These are phyloP conservation scores for Sporisorium iseilematis-ciliati DNA, from an alignment of 1,284 basidiomycete genomes.

Conservation along the genomic window DNA sequence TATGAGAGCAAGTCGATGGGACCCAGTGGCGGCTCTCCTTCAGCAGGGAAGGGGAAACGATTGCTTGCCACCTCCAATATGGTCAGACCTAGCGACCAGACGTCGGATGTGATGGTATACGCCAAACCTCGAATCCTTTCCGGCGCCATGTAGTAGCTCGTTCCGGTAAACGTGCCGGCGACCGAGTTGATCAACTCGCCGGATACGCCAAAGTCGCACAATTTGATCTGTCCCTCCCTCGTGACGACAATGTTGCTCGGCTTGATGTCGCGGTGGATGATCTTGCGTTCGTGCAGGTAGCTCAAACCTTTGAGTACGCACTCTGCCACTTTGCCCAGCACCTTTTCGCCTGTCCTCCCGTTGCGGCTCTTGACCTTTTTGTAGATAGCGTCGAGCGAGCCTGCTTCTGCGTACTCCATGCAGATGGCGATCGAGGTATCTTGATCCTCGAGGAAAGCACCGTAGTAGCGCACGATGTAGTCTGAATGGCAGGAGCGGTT, in stretches of 20 bases:
- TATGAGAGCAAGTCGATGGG: slow-evolving; percentile 94
- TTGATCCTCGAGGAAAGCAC: slow-evolving; percentile 92
- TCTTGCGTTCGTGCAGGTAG: slow-evolving; percentile 89
- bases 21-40: slow-evolving; percentile 76
- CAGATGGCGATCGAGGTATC: slow-evolving; percentile 93
- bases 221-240: slow-evolving; percentile 85
- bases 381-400: slow-evolving; percentile 83
- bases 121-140: slow-evolving; percentile 89
- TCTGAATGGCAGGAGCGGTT: slow-evolving; percentile 85
- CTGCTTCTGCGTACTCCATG: slow-evolving; percentile 93
- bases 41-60: slow-evolving; percentile 93
- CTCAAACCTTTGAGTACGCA: slow-evolving; percentile 91
- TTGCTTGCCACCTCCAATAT: slow-evolving; percentile 93
- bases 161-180: slow-evolving; percentile 95
- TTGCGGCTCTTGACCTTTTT: slow-evolving; percentile 82
- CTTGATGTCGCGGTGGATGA: slow-evolving; percentile 98
- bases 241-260: slow-evolving; percentile 94
- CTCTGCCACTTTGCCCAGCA: slow-evolving; percentile 89
- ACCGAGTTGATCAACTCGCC: slow-evolving; percentile 91
- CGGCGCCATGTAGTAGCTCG: slow-evolving; percentile 98
- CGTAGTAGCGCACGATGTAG: slow-evolving; percentile 92
- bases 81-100: slow-evolving; percentile 97
- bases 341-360: slow-evolving; percentile 88
- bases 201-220: slow-evolving; percentile 96
- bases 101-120: slow-evolving; percentile 93